Base-by-base conservation (phyloP, 2,329 filamentous ascomycete species). In the Hymenoscyphus occultus region DNA sequence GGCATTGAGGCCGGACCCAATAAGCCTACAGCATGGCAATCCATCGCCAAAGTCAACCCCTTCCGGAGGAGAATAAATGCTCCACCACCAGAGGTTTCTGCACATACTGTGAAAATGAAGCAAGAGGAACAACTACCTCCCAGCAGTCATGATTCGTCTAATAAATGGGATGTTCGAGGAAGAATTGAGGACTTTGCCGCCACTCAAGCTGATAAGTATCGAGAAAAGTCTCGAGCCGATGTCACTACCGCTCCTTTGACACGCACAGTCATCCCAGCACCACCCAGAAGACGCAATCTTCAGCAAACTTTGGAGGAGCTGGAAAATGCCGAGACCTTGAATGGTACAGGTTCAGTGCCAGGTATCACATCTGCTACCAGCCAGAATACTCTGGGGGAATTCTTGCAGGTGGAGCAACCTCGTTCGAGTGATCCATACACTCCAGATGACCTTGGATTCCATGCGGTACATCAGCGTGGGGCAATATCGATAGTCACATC, bases 101-200 rank as follows among this genome's bases (percentile, higher is more conserved):
- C 71, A 19, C 70, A 74, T 56, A 69, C 66, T 22, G 63, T 65
- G 1, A 71, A 70, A 56, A 22, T 63, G 19, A 51, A 51, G 45
- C 45, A 51, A 19, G 45, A 51, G 22, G 45, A 51, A n/a, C 54
- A 65, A 40, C 63, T 69, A 10, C 48, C 63, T n/a, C 45, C 65
- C 10, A 69, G 61, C 39, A 56, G 60, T 14, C 69, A 73, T 60
- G 67, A 59, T 32, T 10, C 69, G 14, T 67, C 67, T 9, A 61
- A 69, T 40, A 77, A 80, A 54, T 88, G 86, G 86, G 85, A 88
- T 71, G 70, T 89, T 10, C 81, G 81, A 40, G 78, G 78, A 10
- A 80, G 85, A 14, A 73, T 89, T 1, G 86, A 89, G 65, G 83
- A 87, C 59, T 88, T 88, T 70, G 85, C 86, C 0, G 84, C 80